Base-by-base conservation (phyloP, 345 rosid species). In the Melaleuca alternifolia region DNA sequence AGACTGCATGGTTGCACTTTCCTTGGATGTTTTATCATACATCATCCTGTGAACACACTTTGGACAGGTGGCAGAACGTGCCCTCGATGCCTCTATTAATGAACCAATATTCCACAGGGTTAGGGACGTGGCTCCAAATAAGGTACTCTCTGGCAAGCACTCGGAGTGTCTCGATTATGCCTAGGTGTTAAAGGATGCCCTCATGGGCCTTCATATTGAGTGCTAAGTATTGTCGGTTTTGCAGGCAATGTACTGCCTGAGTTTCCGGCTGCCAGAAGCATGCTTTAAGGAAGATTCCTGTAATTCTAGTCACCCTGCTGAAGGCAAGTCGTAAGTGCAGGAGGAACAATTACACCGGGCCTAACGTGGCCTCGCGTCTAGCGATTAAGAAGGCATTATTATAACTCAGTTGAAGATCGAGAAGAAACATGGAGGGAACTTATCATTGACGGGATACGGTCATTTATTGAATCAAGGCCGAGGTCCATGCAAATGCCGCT, bases 91-190 rank as follows among this genome's bases (percentile, higher is more conserved):
- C 79, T 50, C 57, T 46, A 92, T 97, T 84, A 90, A 89, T 83
- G 95, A 93, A 54, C 94, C 93, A 2, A 75, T 91, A 54, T 93
- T 97, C 89, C 99, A 95, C 83, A 91, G 93, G 91, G 99, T 97
- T 71, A 92, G 99, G 93, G 99, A 97, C 86, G 99, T 97, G 86
- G 99, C 99, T 87, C 99, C 99, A 18, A 96, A 96, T 92, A 97
- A 97, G 98, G 99, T 97, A 91, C 65, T 51, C 9, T 37, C 24
- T 71, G 48, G 81, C 48, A 62, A 71, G 48, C 11, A 20, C 48
- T 71, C 48, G 7, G 4, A 71, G 79, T 2, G 1, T 37, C 5
- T 37, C 48, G 9, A 71, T 41, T 18, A 65, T 65, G 12, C 33
- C 30, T 11, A 11, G 14, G 65, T 33, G 24, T 33, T 71, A 18